Evolutionary conservation across 1,284 basidiomycete genomes (phyloP).

Genomic region (Ceratobasidium sp.): DNA sequence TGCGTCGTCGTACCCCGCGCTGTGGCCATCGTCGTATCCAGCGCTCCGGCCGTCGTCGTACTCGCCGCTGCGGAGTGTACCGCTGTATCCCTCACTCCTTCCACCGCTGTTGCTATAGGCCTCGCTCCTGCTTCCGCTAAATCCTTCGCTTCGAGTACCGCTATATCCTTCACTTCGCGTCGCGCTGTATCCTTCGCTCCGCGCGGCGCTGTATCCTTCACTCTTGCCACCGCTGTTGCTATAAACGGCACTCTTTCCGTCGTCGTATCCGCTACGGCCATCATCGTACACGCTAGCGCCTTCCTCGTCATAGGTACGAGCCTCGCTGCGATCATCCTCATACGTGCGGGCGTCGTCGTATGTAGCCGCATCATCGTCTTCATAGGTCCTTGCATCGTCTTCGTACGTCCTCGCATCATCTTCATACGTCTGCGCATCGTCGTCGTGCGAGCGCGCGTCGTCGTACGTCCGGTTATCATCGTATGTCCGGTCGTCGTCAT

Average conservation of each 20-base stretch:
- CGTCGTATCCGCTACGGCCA: conserved; percentile 31
- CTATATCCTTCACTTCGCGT: background rate
- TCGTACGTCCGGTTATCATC: conserved; percentile 8
- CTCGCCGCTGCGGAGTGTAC: background rate
- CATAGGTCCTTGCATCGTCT: conserved; percentile 32
- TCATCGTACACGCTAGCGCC: conserved; percentile 41
- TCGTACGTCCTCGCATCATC: conserved; percentile 20
- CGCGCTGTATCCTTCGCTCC: conserved; percentile 10
- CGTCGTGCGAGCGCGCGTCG: conserved; percentile 11
- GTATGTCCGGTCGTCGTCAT: background rate
- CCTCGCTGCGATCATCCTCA: conserved; percentile 33
- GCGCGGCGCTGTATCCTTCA: background rate
- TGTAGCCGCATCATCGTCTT: conserved; percentile 15
- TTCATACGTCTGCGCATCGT: conserved; percentile 13
- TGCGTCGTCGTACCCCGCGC: conserved; percentile 29
- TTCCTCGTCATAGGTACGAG: conserved; percentile 26
- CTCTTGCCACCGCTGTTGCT: conserved; percentile 1
- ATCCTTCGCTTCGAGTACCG: conserved; percentile 14
- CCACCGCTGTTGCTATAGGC: conserved; percentile 20
- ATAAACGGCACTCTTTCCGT: conserved; percentile 1
- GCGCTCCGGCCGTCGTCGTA: conserved; percentile 22
- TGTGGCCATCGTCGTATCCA: conserved; percentile 29
- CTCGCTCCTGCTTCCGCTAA: conserved; percentile 29
- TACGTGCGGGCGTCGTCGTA: conserved; percentile 26
- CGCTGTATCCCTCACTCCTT: conserved; percentile 18